Evolutionary conservation across 139 green algal species (phyloP), one percentile per base, ranked within the genome.

Genomic region (Chlorella ohadii): DNA sequence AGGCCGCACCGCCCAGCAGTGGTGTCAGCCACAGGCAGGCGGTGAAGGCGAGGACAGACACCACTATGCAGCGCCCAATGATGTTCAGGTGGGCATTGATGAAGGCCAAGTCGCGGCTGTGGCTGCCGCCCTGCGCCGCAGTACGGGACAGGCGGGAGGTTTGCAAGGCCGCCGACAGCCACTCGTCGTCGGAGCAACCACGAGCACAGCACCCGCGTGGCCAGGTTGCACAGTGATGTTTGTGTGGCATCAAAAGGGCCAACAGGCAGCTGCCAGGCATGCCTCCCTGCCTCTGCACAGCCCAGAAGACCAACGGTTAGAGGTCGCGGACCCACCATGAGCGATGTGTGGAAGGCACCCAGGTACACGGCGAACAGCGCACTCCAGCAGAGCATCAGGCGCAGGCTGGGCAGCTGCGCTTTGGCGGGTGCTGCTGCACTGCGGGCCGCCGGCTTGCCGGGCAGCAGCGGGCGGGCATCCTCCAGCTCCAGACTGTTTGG

Each of bases 41-140:
- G 22, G 75, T 72, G 56, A 56, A 71, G 23, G 75, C 56, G 12
- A 36, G 12, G 56, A 81, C 36, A 12, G 75, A 16, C 9, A 71
- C 22, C n/a, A 70, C 38, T 9, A 81, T 34, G 36, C 28, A 70
- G 56, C 56, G 33, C 57, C 56, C 75, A 13, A 81, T 81, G 34
- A 16, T 55, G 75, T 70, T 81, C 20, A 81, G 75, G 57, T 81
- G 75, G 56, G 75, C 75, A 27, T 81, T 81, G 56, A 81, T 81
- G 31, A 41, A 81, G 0, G 36, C 20, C 34, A 81, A 25, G 75
- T 81, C 75, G 12, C 75, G 75, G 36, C 34, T 56, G 75, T 81
- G 75, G 56, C 33, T 57, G 75, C 75, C 75, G 56, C 75, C 75
- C 75, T 81, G 75, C 57, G 6, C 19, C 20, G 25, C 1, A 22